A percentile compares a stretch with the other conserved stretches of the same genome.
Evolutionary conservation across 768 basidiomycete species (phyloP).

Genomic region (Termitomyces sp.): DNA sequence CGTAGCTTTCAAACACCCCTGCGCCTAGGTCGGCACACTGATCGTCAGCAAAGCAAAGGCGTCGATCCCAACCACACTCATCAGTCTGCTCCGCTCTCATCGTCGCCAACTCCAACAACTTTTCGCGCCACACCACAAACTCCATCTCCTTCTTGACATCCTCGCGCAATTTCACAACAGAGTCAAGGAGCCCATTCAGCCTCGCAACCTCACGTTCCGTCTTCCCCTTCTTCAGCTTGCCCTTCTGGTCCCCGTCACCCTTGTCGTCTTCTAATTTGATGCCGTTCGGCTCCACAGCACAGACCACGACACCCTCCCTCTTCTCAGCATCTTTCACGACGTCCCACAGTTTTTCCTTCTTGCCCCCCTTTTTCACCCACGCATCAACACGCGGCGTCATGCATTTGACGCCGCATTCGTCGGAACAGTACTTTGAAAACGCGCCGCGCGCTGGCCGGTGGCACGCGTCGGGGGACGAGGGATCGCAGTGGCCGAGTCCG

Average conservation of each 20-base stretch:
- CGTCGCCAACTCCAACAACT: slow-evolving; percentile 60
- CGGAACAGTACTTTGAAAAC: slow-evolving; percentile 90
- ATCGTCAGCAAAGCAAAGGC: slow-evolving; percentile 78
- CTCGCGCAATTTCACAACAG: slow-evolving; percentile 57
- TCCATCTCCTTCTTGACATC: slow-evolving; percentile 66
- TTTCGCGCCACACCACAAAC: slow-evolving; percentile 64
- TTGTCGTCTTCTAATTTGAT: slow-evolving; percentile 19
- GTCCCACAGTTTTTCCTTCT: slow-evolving; percentile 65
- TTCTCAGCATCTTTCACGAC: slow-evolving; percentile 64
- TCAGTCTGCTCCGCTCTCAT: slow-evolving; percentile 58
- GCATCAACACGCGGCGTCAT: slow-evolving; percentile 60
- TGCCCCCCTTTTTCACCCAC: slow-evolving; percentile 60
- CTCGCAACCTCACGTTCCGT: slow-evolving; percentile 50
- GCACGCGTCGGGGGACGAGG: slow-evolving; percentile 62
- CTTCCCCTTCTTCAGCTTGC: slow-evolving; percentile 35
- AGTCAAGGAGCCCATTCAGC: slow-evolving; percentile 48
- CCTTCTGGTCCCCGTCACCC: slow-evolving; percentile 17
- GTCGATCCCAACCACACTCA: slow-evolving; percentile 86
- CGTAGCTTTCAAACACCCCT: slow-evolving; percentile 68
- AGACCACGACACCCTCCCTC: slow-evolving; percentile 65
- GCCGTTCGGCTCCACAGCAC: slow-evolving; percentile 24
- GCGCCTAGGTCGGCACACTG: slow-evolving; percentile 69
- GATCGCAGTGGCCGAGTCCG: slow-evolving; percentile 59
- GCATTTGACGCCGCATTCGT: slow-evolving; percentile 77
- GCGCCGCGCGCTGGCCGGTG: slow-evolving; percentile 75